Evolutionary conservation across 306 rosid genomes (phyloP).

Genomic region (Rubus idaeus): DNA sequence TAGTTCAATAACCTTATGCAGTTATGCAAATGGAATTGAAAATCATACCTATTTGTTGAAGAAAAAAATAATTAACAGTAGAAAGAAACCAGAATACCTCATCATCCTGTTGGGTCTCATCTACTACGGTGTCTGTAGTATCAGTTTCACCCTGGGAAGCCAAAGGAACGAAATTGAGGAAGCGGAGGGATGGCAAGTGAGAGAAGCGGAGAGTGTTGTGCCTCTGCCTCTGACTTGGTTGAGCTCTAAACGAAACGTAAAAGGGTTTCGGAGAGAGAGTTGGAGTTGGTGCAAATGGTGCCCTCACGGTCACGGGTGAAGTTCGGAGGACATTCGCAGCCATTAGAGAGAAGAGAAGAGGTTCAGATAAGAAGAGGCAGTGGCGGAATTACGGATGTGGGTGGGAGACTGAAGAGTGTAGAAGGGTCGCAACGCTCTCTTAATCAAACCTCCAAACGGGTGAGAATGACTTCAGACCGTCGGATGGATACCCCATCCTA

Average conservation of each 20-base stretch:
- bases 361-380: background rate
- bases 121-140: constrained; percentile 28
- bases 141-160: constrained; percentile 55
- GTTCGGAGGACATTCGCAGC: constrained; percentile 57
- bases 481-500: too few species aligned
- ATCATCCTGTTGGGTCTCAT: constrained; percentile 30
- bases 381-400: constrained; percentile 13
- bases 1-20: too few species aligned
- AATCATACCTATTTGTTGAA: background rate
- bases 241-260: constrained; percentile 20
- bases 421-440: too few species aligned
- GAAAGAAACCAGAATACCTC: constrained; percentile 28
- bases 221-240: background rate
- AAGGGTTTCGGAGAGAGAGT: constrained; percentile 23
- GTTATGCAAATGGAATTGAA: too few species aligned
- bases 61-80: background rate
- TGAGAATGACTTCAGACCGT: too few species aligned
- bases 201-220: constrained; percentile 29
- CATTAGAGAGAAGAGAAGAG: constrained; percentile 28
- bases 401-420: constrained; percentile 3
- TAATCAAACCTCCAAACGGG: too few species aligned
- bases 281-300: constrained; percentile 26
- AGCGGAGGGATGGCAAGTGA: constrained; percentile 34
- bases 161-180: constrained; percentile 45
- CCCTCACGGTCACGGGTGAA: constrained; percentile 34